Base-by-base conservation (phyloP, 1,139 yeast species). In the Blastobotrys serpentis region DNA sequence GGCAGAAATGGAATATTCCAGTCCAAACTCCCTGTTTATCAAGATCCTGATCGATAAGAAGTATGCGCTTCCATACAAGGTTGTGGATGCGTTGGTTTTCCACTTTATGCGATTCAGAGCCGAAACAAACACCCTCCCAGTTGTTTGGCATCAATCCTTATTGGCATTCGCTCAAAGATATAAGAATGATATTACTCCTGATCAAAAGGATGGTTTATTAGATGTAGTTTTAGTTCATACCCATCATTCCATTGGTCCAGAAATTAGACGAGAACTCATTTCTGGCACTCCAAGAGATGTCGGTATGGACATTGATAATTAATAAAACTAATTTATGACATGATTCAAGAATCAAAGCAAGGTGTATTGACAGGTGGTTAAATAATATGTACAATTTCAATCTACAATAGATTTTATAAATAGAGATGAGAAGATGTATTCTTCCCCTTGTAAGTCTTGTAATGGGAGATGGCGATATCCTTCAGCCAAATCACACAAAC, bases 131-230 rank as follows among this genome's bases (percentile, higher is more conserved):
- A 81, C 85, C n/a, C 75, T 94, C 61, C 98, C 98, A 4, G 87
- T 92, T 11, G 92, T 92, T 39, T 92, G 98, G 98, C 98, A 94
- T 66, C 95, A 92, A 66, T 90, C 97, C 1, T 84, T 92, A 63
- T 75, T 92, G 51, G 84, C 94, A 2, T 94, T 92, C 73, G 95
- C 97, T 39, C 97, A 90, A 72, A 78, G 96, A 56, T 92, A 92
- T 68, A 92, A 92, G 69, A 90, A 92, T 66, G 98, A 92, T 73
- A 87, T 92, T 52, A 92, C 98, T 13, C 96, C 88, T 61, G 98
- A 94, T 65, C 99, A 92, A 74, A 79, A 96, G 64, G 98, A 92
- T 60, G 88, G 90, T 69, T 73, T 92, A 54, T 71, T 92, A 64
- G 98, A 92, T 60, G 90, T 96, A 2, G 81, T 89, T 16, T 84